These are phyloP conservation scores for Mycena filopes DNA, from an alignment of 768 basidiomycete genomes.

Conservation along the genomic window DNA sequence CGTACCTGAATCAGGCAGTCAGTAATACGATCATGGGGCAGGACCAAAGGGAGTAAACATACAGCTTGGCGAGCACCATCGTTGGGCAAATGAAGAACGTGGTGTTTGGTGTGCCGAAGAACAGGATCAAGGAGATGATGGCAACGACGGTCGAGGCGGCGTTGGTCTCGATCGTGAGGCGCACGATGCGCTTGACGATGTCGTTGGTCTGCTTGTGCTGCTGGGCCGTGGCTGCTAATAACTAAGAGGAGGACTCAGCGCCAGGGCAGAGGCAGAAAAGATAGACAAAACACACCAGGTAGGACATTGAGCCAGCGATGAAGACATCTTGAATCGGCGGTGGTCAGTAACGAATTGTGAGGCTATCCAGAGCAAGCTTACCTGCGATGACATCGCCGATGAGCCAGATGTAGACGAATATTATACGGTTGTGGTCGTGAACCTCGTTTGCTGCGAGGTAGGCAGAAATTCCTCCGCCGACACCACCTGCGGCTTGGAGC, in stretches of 20 bases:
- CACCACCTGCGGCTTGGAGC: slow-evolving; percentile 23
- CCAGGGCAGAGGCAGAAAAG: background rate
- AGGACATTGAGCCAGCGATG: slow-evolving; percentile 24
- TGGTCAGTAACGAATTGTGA: background rate
- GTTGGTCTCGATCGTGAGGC: slow-evolving; percentile 30
- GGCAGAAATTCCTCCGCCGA: slow-evolving; percentile 20
- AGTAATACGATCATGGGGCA: too few species aligned
- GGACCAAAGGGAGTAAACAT: background rate
- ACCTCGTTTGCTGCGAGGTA: slow-evolving; percentile 10
- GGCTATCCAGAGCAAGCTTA: background rate
- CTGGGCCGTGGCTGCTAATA: slow-evolving; percentile 17
- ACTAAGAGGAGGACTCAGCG: background rate
- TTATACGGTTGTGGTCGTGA: slow-evolving; percentile 26
- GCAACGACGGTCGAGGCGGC: slow-evolving; percentile 17
- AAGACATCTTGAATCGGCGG: slow-evolving; percentile 10
- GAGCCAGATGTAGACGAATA: slow-evolving; percentile 30
- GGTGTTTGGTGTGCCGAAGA: slow-evolving; percentile 30
- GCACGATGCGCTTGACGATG: slow-evolving; percentile 30
- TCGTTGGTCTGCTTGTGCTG: slow-evolving; percentile 34
- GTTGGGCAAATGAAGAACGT: slow-evolving; percentile 29
- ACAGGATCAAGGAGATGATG: slow-evolving; percentile 22
- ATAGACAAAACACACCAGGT: slow-evolving; percentile 9
- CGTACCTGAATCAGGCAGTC: slow-evolving; percentile 8
- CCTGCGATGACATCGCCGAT: slow-evolving; percentile 26
- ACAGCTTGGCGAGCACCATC: slow-evolving; percentile 31